A percentile compares a stretch with the other conserved stretches of the same genome.
These are phyloP conservation scores for Comarum palustre DNA, from an alignment of 306 rosid species.

Conservation along the genomic window DNA sequence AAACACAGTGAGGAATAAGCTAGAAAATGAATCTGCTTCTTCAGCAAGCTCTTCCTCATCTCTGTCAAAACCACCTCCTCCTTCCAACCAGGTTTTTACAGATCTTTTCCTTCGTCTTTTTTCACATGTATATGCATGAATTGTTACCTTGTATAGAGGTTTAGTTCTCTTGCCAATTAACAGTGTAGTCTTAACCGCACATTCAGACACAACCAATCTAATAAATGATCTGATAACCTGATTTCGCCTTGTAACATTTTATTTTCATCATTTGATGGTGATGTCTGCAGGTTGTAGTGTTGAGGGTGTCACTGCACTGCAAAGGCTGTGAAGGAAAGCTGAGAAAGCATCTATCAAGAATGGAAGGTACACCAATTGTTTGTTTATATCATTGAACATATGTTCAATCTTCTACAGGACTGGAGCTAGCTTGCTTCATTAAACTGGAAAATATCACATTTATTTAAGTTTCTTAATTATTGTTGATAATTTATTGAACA, in stretches of 20 bases:
- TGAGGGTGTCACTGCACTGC: slow-evolving; percentile 94
- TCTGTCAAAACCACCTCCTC: slow-evolving; percentile 39
- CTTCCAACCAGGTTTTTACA: slow-evolving; percentile 58
- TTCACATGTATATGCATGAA: no score
- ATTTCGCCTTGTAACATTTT: neutral
- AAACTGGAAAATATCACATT: neutral
- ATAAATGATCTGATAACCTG: neutral
- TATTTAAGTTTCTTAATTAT: neutral
- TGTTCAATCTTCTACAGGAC: neutral
- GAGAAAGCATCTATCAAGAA: slow-evolving; percentile 85
- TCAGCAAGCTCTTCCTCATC: slow-evolving; percentile 39
- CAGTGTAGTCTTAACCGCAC: neutral
- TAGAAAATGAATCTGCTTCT: slow-evolving; percentile 23
- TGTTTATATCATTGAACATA: slow-evolving; percentile 7
- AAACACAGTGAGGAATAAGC: slow-evolving; percentile 11
- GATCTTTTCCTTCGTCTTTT: neutral
- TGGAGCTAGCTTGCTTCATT: neutral
- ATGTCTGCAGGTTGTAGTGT: slow-evolving; percentile 62
- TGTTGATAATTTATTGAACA: slow-evolving; percentile 29
- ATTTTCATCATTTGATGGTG: neutral
- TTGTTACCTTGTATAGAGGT: neutral
- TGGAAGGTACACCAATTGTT: slow-evolving; percentile 56
- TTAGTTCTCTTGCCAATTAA: neutral
- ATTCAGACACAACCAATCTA: neutral
- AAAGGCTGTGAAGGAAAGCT: slow-evolving; percentile 93